Conservation (phyloP, 2,329 filamentous ascomycete species). For the Pseudocercospora crystallina region DNA sequence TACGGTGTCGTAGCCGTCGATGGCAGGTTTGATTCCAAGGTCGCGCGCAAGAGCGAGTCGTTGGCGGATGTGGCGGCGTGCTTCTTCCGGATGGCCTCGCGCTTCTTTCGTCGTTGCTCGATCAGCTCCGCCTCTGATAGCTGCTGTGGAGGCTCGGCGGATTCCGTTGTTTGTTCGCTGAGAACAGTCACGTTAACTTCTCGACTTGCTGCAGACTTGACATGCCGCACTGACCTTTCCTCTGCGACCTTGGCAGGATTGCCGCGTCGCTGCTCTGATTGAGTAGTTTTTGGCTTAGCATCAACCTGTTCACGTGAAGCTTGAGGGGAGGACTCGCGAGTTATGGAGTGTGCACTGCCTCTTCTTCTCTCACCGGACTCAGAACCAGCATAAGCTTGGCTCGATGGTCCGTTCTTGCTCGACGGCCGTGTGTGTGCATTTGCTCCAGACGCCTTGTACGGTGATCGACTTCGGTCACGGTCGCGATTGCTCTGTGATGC, state of each 20-base stretch:
- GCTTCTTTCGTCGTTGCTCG: slow-evolving; percentile 77
- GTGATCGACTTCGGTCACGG: slow-evolving; percentile 29
- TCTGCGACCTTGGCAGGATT: slow-evolving; percentile 7
- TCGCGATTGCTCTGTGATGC: slow-evolving; percentile 12
- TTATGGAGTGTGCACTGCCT: slow-evolving; percentile 18
- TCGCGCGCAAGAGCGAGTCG: slow-evolving; percentile 63
- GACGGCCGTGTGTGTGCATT: slow-evolving; percentile 7
- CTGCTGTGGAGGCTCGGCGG: slow-evolving; percentile 45
- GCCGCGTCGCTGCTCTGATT: slow-evolving; percentile 15
- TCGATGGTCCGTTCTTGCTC: slow-evolving; percentile 7
- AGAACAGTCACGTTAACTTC: not conserved
- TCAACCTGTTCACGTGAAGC: slow-evolving; percentile 13
- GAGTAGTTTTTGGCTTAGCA: slow-evolving; percentile 19
- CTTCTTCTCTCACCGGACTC: slow-evolving; percentile 11
- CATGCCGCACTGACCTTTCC: slow-evolving; percentile 17
- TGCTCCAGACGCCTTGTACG: slow-evolving; percentile 20
- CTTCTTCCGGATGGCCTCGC: slow-evolving; percentile 83
- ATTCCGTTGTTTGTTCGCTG: slow-evolving; percentile 50
- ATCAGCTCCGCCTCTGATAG: slow-evolving; percentile 77
- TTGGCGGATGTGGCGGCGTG: slow-evolving; percentile 58
- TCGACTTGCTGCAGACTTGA: not conserved
- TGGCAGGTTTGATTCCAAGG: slow-evolving; percentile 51
- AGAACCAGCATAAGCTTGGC: slow-evolving; percentile 17
- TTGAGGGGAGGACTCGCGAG: slow-evolving; percentile 19
- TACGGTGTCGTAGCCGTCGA: slow-evolving; percentile 39